phyloP scores from a whole-genome alignment of 2,329 filamentous ascomycete genomes.

The Triangularia setosa region DNA sequence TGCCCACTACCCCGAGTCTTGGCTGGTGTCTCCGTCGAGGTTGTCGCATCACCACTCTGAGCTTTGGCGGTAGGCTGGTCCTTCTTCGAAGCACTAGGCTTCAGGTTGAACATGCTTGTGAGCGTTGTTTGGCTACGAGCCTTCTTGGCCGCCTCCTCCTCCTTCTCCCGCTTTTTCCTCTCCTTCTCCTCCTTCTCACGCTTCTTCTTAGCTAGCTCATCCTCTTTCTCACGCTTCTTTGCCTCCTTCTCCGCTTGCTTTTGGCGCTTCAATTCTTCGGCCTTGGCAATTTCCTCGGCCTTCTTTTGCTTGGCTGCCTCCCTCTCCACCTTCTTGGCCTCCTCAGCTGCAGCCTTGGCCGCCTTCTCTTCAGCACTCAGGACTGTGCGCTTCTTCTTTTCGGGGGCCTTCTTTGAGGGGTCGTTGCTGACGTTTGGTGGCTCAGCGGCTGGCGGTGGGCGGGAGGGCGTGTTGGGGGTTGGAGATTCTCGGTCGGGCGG shows the following conservation, averaged over 20 bases:
- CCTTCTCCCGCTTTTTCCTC: conserved; percentile 48
- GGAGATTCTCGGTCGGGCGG: conserved; percentile 37
- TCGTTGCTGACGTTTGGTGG: conserved; percentile 6
- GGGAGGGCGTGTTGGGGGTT: conserved; percentile 32
- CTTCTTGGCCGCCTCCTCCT: conserved; percentile 51
- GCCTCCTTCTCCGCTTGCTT: conserved; percentile 27
- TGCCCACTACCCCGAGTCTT: conserved; percentile 26
- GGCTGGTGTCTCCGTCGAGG: conserved; percentile 25
- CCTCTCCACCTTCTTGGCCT: conserved; percentile 34
- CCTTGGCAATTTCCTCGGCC: conserved; percentile 31
- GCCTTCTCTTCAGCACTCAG: conserved; percentile 41
- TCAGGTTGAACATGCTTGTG: conserved; percentile 43
- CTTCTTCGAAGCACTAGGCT: conserved; percentile 41
- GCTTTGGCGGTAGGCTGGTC: conserved; percentile 30
- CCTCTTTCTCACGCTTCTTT: conserved; percentile 31
- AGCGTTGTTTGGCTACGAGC: conserved; percentile 46
- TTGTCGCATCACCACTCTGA: conserved; percentile 22
- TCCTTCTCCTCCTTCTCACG: conserved; percentile 37
- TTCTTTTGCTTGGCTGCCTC: conserved; percentile 32
- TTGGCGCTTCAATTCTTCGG: conserved; percentile 33
- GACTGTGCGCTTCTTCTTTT: conserved; percentile 45
- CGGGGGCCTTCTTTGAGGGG: conserved; percentile 27
- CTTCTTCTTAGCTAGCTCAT: conserved; percentile 36
- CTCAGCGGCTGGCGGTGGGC: conserved; percentile 13
- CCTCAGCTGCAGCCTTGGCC: conserved; percentile 36